Evolutionary conservation across 2,329 filamentous ascomycete species (phyloP).

Genomic region (Chaetomium olivaceum): DNA sequence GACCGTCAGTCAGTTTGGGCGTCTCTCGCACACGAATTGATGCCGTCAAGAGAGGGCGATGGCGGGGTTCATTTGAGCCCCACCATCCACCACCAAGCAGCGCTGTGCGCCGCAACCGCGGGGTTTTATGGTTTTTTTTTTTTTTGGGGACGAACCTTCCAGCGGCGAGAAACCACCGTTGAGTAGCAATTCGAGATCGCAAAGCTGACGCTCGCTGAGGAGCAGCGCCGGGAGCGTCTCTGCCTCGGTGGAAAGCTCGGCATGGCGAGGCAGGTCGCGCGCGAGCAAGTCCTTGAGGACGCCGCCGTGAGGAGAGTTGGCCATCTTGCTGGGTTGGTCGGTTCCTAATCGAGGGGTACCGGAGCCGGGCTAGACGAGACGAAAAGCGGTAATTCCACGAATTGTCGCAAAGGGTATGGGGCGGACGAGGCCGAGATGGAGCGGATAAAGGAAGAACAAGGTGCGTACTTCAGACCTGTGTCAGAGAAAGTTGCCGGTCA

Average conservation of each 20-base stretch:
- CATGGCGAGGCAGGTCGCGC: constrained; percentile 81
- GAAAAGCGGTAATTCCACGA: not conserved
- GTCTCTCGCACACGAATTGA: not conserved
- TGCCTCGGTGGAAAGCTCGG: constrained; percentile 78
- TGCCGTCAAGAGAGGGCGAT: constrained; percentile 15
- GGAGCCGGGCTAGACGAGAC: not conserved
- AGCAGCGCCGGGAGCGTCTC: constrained; percentile 82
- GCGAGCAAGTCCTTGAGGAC: constrained; percentile 97
- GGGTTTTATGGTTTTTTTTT: not conserved
- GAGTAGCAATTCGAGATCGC: constrained; percentile 95
- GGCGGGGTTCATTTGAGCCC: constrained; percentile 33
- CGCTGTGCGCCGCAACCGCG: not conserved
- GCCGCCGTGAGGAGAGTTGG: constrained; percentile 79
- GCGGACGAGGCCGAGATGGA: not conserved
- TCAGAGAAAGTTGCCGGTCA: not conserved
- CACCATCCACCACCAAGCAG: constrained; percentile 25
- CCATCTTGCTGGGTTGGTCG: constrained; percentile 49
- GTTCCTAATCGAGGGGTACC: constrained; percentile 4
- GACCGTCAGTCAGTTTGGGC: constrained; percentile 20
- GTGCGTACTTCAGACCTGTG: not conserved
- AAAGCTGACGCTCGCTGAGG: constrained; percentile 91
- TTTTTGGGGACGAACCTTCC: constrained; percentile 67
- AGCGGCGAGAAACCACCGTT: constrained; percentile 97
- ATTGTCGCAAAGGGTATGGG: not conserved
- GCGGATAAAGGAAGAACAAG: constrained; percentile 1